phyloP scores from a whole-genome alignment of 495 filamentous ascomycete species.

The Chaetomidium leptoderma region DNA sequence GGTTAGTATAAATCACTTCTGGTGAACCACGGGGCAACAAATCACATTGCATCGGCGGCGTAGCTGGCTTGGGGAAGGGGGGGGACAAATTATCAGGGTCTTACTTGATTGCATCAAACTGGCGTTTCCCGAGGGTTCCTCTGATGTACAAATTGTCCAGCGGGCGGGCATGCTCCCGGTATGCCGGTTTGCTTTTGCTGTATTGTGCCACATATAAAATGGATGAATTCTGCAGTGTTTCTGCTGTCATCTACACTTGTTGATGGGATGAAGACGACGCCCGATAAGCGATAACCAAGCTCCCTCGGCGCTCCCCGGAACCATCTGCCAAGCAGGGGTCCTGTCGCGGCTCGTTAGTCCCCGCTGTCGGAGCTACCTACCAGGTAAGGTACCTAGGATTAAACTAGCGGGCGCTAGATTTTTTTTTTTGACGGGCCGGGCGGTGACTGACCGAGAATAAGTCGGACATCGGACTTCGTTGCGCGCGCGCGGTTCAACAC shows the following conservation, averaged over 20 bases:
- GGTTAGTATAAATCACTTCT: background rate
- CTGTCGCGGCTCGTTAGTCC: conserved; percentile 4
- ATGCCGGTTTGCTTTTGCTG: too few relatives aligned
- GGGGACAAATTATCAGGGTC: background rate
- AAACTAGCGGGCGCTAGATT: conserved; percentile 9
- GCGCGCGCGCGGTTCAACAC: background rate
- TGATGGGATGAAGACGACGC: too few relatives aligned
- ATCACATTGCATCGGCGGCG: conserved; percentile 16
- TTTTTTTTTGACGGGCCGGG: conserved; percentile 18
- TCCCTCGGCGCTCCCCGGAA: too few relatives aligned
- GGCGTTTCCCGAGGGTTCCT: conserved; percentile 18
- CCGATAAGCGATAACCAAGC: conserved; percentile 24
- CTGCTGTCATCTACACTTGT: too few relatives aligned
- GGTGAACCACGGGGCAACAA: background rate
- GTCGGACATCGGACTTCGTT: conserved; percentile 4
- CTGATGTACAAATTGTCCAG: background rate
- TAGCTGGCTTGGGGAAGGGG: background rate
- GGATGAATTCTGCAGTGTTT: too few relatives aligned
- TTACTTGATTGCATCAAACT: conserved; percentile 18
- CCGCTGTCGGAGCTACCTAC: conserved; percentile 26
- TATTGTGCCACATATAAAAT: too few relatives aligned
- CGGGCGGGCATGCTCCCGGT: too few relatives aligned
- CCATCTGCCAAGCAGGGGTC: background rate
- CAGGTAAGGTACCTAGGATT: too few relatives aligned
- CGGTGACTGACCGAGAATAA: conserved; percentile 11